Percentiles rank a stretch among this genome's conserved stretches.
Evolutionary conservation across 1,284 basidiomycete species (phyloP).

Genomic region (Paramarasmius palmivorus): DNA sequence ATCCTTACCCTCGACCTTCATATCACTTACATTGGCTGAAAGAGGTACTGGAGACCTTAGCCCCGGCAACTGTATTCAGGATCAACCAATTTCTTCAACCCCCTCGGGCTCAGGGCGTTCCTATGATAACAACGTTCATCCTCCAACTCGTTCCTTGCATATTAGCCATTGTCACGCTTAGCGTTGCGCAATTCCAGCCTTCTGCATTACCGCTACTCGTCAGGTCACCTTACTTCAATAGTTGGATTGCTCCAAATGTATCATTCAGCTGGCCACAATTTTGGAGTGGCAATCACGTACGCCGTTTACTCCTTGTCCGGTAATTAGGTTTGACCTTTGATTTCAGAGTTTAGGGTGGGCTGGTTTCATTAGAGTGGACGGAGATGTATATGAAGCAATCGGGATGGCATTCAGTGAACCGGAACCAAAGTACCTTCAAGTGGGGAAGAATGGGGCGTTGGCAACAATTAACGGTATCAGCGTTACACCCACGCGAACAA

Average conservation of each 20-base stretch:
- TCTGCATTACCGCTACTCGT: conserved; percentile 29
- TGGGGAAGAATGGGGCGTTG: too few species aligned
- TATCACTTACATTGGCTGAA: neutral
- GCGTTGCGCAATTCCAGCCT: conserved; percentile 7
- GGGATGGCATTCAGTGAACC: too few species aligned
- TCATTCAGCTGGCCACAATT: neutral
- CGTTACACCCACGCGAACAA: conserved; percentile 17
- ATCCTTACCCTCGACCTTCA: neutral
- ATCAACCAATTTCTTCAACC: too few species aligned
- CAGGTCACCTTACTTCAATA: conserved; percentile 36
- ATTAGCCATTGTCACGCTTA: neutral
- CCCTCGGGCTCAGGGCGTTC: neutral
- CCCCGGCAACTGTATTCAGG: neutral
- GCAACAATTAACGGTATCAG: too few species aligned
- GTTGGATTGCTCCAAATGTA: conserved; percentile 25
- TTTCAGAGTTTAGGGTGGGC: conserved; percentile 2
- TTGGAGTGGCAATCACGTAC: neutral
- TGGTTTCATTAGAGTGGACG: conserved; percentile 11
- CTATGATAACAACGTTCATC: neutral
- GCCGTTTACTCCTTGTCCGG: neutral
- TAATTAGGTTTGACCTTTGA: neutral
- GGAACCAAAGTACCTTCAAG: too few species aligned
- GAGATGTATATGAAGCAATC: neutral
- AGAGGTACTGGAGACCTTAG: neutral
- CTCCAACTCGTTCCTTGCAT: neutral